Conservation (phyloP, 257 asterid genomes). For the Ophiorrhiza pumila region DNA sequence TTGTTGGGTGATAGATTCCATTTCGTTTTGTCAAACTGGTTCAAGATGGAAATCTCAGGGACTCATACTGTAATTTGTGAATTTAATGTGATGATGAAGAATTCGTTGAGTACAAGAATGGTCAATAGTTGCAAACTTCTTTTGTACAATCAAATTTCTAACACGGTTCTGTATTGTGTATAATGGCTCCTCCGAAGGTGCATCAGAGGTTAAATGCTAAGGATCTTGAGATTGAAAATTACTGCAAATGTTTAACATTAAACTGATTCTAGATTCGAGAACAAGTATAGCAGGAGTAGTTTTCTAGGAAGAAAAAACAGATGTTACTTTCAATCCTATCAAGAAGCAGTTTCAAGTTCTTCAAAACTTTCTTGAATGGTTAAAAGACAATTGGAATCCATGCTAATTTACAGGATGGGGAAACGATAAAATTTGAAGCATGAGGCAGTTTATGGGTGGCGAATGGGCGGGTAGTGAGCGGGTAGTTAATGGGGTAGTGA, state of each 20-base stretch:
- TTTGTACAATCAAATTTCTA: too few species aligned
- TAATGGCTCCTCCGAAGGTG: neutral
- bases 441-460: too few species aligned
- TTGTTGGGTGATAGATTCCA: neutral
- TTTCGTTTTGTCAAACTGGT: neutral
- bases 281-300: neutral
- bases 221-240: neutral
- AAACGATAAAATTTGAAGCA: neutral
- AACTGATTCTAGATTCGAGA: neutral
- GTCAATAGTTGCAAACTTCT: too few species aligned
- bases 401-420: neutral
- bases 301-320: neutral
- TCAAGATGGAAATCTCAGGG: neutral
- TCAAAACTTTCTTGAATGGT: neutral
- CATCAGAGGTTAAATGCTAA: neutral
- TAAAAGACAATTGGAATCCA: too few species aligned
- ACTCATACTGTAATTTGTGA: neutral
- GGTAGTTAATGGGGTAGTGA: too few species aligned
- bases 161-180: too few species aligned
- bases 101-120: neutral
- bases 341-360: too few species aligned
- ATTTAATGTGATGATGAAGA: neutral
- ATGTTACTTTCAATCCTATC: too few species aligned
- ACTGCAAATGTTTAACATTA: neutral
- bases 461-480: too few species aligned